Evolutionary conservation across 1,284 basidiomycete genomes (phyloP).

Genomic region (Ganoderma leucocontextum): DNA sequence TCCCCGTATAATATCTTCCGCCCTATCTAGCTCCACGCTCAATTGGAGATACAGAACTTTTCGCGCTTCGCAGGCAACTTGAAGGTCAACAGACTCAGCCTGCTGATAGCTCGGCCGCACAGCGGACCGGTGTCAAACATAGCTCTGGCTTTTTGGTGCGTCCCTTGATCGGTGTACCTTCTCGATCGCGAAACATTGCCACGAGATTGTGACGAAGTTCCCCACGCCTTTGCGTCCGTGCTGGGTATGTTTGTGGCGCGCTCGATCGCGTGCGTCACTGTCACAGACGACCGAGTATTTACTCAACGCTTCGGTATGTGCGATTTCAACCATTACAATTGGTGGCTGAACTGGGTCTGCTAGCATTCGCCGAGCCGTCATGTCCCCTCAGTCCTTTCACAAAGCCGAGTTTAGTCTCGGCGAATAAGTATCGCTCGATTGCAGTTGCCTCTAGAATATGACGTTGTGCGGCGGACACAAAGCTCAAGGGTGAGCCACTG

Average conservation of each 20-base stretch:
- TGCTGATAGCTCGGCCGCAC: background rate
- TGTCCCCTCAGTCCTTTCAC: background rate
- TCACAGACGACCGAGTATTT: background rate
- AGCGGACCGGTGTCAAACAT: constrained; percentile 3
- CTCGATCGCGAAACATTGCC: background rate
- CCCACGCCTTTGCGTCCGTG: background rate
- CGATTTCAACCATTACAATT: background rate
- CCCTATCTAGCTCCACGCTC: background rate
- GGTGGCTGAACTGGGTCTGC: background rate
- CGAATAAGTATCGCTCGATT: background rate
- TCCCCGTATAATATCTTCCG: constrained; percentile 2
- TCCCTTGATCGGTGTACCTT: background rate
- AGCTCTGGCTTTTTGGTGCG: background rate
- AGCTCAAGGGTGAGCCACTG: background rate
- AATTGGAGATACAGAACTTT: background rate
- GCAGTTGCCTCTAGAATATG: background rate
- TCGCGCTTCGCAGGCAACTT: background rate
- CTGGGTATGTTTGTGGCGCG: background rate
- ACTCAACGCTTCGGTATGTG: background rate
- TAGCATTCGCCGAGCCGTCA: background rate
- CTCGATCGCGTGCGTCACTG: background rate
- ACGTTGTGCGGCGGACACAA: background rate
- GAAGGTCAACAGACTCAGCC: background rate
- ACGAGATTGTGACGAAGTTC: background rate
- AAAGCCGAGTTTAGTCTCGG: no score